Base-by-base conservation (phyloP, 306 rosid genomes). In the Pterocarpus macrocarpus region DNA sequence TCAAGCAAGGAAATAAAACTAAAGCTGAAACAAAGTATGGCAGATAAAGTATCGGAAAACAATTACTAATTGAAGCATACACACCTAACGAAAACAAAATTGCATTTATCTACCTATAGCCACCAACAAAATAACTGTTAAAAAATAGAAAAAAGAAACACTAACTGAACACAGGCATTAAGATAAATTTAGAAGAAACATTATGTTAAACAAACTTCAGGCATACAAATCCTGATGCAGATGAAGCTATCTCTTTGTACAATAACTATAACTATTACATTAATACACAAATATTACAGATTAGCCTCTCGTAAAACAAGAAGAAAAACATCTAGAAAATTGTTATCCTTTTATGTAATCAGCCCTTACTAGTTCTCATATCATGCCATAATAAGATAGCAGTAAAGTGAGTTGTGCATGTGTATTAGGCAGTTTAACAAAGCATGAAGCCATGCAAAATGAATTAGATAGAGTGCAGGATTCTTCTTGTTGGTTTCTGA, bases 31-130 rank as follows among this genome's bases (percentile, higher is more conserved):
- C 67, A 8, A 44, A 80, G 55, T 17, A 47, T 56, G 69, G 7
- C 68, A 57, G 35, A 65, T 41, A 34, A 53, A 49, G 34, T 61
- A 47, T 59, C 64, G 56, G 16, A 49, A 76, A 71, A 33, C 7
- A 76, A 38, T 8, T 45, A 64, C n/a, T 1, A 11, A 77, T n/a
- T 14, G 16, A 59, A 77, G 17, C 5, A 33, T 38, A 50, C 33
- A 43, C 52, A 43, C 52, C 45, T 6, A 49, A 16, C 45, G 64
- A 65, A 67, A 34, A 73, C 17, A 13, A 52, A 79, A 61, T 34
- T 68, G 56, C 67, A 52, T 41, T 64, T 34, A 36, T 62, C 79
- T 10, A 65, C 16, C 56, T 63, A 82, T 71, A 82, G 17, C 8
- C 16, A 76, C 55, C 22, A 62, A 52, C 9, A 12, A 17, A 53